Percentiles rank a stretch among this genome's conserved stretches.
Conservation (phyloP, 1,284 basidiomycete species). For the Puccinia coronata region DNA sequence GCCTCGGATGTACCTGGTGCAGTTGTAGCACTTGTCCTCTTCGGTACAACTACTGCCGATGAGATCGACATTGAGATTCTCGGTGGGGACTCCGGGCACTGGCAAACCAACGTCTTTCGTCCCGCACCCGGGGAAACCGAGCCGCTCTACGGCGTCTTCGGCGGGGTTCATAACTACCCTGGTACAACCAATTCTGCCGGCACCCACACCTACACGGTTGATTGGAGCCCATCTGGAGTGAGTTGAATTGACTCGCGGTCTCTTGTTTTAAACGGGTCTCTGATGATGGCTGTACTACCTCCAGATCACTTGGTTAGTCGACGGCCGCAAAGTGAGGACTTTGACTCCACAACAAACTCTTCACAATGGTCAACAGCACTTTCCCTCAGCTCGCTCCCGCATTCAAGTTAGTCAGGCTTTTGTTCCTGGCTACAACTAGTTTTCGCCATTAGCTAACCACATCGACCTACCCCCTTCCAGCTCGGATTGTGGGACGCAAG, state of each 20-base stretch:
- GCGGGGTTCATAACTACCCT: constrained; percentile 40
- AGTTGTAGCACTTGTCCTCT: constrained; percentile 25
- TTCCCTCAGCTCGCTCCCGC: constrained; percentile 39
- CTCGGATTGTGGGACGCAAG: constrained; percentile 49
- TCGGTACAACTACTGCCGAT: constrained; percentile 43
- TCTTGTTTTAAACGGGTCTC: no score
- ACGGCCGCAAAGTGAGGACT: constrained; percentile 25
- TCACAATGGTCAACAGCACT: constrained; percentile 36
- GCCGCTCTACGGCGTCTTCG: constrained; percentile 47
- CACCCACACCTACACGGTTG: constrained; percentile 35
- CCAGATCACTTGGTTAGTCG: constrained; percentile 45
- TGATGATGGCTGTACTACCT: no score
- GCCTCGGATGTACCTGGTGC: constrained; percentile 41
- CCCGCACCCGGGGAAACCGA: constrained; percentile 43
- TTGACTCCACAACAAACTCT: constrained; percentile 39
- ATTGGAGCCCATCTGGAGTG: constrained; percentile 43
- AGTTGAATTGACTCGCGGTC: background rate
- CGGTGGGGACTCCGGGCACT: constrained; percentile 37
- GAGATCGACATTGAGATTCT: constrained; percentile 49
- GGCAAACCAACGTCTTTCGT: constrained; percentile 50
- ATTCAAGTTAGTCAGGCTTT: constrained; percentile 28
- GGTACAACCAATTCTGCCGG: background rate
- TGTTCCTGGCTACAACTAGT: background rate
- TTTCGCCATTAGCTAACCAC: background rate
- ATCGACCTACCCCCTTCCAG: background rate